A percentile compares a stretch with the other conserved stretches of the same genome.
These are phyloP conservation scores for Blepharisma undulans DNA, from an alignment of 169 alveolate species.

Conservation along the genomic window DNA sequence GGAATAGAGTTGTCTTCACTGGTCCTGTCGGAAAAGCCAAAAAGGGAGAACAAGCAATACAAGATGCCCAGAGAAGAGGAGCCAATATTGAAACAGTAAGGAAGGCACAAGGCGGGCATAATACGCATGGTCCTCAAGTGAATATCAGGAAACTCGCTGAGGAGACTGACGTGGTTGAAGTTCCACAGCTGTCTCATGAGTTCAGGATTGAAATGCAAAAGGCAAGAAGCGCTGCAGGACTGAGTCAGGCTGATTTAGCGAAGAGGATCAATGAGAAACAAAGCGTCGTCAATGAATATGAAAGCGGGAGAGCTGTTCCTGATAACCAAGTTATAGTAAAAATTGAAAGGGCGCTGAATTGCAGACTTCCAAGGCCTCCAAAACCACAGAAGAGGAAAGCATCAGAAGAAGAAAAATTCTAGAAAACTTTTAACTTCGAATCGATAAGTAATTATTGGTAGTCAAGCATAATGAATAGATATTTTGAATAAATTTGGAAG, in stretches of 20 bases:
- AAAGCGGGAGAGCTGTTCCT: slow-evolving; percentile 68
- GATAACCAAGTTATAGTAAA: slow-evolving; percentile 57
- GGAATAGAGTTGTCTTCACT: slow-evolving; percentile 21
- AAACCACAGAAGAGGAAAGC: slow-evolving; percentile 5
- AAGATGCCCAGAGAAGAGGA: slow-evolving; percentile 16
- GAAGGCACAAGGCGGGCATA: neutral
- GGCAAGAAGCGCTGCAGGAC: slow-evolving; percentile 66
- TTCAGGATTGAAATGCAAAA: slow-evolving; percentile 45
- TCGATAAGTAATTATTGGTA: neutral
- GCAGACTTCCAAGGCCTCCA: slow-evolving; percentile 63
- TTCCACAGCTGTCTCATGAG: slow-evolving; percentile 38
- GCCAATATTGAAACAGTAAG: slow-evolving; percentile 19
- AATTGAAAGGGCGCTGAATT: slow-evolving; percentile 66
- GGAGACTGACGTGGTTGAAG: neutral
- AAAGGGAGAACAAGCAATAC: slow-evolving; percentile 21
- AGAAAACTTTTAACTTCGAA: neutral
- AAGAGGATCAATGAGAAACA: slow-evolving; percentile 70
- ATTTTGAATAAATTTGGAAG: neutral
- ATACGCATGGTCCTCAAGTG: neutral
- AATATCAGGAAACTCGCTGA: slow-evolving; percentile 4
- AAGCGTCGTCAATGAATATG: slow-evolving; percentile 63
- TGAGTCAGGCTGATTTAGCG: slow-evolving; percentile 76
- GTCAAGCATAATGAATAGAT: neutral
- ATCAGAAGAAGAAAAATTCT: neutral
- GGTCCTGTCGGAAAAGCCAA: slow-evolving; percentile 36